Conservation (phyloP, 2,329 filamentous ascomycete genomes). For the Cytospora piceae region DNA sequence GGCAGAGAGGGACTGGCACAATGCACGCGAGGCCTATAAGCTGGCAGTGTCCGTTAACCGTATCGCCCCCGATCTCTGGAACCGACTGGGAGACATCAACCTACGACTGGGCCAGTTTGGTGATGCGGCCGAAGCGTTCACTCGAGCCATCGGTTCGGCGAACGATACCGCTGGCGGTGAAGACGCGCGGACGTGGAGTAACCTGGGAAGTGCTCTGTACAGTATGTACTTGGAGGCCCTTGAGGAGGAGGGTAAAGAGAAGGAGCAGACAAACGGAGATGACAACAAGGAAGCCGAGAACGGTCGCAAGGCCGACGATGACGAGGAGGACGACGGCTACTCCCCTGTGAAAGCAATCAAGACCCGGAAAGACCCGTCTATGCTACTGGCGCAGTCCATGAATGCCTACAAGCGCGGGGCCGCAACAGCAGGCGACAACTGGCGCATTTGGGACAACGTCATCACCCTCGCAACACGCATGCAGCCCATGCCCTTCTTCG, state of each 20-base stretch:
- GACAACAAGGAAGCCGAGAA: conserved; percentile 32
- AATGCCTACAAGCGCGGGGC: conserved; percentile 87
- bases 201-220: conserved; percentile 82
- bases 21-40: conserved; percentile 77
- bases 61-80: conserved; percentile 84
- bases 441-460: conserved; percentile 96
- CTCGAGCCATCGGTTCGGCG: conserved; percentile 71
- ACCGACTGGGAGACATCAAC: conserved; percentile 84
- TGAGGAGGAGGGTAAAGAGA: conserved; percentile 44
- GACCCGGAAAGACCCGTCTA: conserved; percentile 53
- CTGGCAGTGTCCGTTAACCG: conserved; percentile 79
- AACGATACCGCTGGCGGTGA: conserved; percentile 72
- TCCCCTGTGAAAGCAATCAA: conserved; percentile 15
- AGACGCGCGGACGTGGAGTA: conserved; percentile 93
- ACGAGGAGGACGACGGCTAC: conserved; percentile 37
- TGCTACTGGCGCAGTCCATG: conserved; percentile 74
- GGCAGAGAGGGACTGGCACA: conserved; percentile 64
- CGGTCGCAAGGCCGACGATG: conserved; percentile 33
- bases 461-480: conserved; percentile 83
- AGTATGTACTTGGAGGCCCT: conserved; percentile 64
- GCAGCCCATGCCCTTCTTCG: conserved; percentile 71
- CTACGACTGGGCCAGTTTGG: conserved; percentile 77
- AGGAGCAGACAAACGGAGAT: conserved; percentile 32
- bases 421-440: conserved; percentile 79
- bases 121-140: conserved; percentile 82